Base-by-base conservation (phyloP, 768 basidiomycete species). In the Megacollybia marginata region DNA sequence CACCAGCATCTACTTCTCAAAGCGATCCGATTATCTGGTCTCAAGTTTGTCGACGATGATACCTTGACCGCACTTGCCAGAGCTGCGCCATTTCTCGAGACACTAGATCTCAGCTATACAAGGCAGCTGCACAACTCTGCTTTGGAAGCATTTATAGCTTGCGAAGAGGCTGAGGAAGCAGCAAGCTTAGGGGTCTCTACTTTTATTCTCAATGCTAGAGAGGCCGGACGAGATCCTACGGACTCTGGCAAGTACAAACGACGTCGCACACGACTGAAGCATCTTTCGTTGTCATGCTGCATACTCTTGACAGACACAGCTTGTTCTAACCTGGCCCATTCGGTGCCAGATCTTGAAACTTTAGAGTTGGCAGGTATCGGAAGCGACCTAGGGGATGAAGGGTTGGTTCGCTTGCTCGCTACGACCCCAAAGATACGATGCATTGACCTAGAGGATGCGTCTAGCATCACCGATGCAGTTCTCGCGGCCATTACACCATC, bases 371-470 rank as follows among this genome's bases (percentile, higher is more conserved):
- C 84, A 0, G 82, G 83, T 9, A 78, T 94, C 19, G 85, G 88
- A 11, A 59, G 73, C 11, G 79, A 82, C 43, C 64, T 93, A 53
- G 78, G 74, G 54, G 82, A 89, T 53, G 78, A 77, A 2, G 92
- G 91, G n/a, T 66, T 96, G 7, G 67, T 90, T 15, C 72, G 73
- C 40, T 72, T 96, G 18, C 66, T 96, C 33, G 66, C 65, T 42
- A 85, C 84, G 12, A 84, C 83, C 2, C 87, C 87, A 1, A 63
- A 72, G 52, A 81, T 96, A 44, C 75, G 82, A 48, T 79, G 79
- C 42, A 67, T 95, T 36, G 93, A 96, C 62, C 69, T 96, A n/a
- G 93, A 95, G 60, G 88, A 91, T 55, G 89, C 89, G 6, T 63
- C 66, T 11, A 76, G 82, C 15, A 78, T 93, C 48, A 85, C 79